A percentile compares a stretch with the other conserved stretches of the same genome.
phyloP scores from a whole-genome alignment of 345 rosid genomes.

The Zanthoxylum bungeanum region DNA sequence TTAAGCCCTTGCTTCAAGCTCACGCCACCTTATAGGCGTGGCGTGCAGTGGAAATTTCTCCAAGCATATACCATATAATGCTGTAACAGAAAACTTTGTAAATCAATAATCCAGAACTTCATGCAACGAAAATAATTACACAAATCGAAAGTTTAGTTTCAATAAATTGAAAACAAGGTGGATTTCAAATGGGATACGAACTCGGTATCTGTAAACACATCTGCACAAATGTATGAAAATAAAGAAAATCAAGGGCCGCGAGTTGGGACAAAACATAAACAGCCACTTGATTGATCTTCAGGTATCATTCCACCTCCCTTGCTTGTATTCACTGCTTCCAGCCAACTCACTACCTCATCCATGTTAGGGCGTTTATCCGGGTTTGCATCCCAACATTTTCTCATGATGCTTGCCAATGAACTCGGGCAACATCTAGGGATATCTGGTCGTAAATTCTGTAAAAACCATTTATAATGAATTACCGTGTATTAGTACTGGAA shows the following conservation, averaged over 20 bases:
- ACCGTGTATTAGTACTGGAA: neutral
- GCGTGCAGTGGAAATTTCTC: neutral
- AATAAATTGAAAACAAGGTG: neutral
- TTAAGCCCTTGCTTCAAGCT: neutral
- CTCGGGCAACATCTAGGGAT: slow-evolving; percentile 78
- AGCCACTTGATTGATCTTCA: slow-evolving; percentile 60
- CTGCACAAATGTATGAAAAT: neutral
- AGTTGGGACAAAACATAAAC: slow-evolving; percentile 55
- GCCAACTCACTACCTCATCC: slow-evolving; percentile 68
- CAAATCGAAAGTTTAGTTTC: neutral
- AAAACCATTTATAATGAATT: neutral
- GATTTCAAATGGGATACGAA: slow-evolving; percentile 2
- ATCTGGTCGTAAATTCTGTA: slow-evolving; percentile 70
- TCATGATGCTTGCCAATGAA: slow-evolving; percentile 60
- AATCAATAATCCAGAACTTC: neutral
- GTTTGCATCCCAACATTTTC: slow-evolving; percentile 78
- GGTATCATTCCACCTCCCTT: slow-evolving; percentile 95
- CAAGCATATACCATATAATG: neutral
- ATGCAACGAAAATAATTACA: slow-evolving; percentile 4
- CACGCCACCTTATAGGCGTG: neutral
- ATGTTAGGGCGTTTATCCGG: slow-evolving; percentile 72
- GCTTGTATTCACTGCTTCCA: slow-evolving; percentile 72
- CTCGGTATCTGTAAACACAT: neutral
- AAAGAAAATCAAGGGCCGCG: slow-evolving; percentile 58
- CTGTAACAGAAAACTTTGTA: neutral